phyloP scores from a whole-genome alignment of 2,329 filamentous ascomycete species.

The Neonectria neomacrospora region DNA sequence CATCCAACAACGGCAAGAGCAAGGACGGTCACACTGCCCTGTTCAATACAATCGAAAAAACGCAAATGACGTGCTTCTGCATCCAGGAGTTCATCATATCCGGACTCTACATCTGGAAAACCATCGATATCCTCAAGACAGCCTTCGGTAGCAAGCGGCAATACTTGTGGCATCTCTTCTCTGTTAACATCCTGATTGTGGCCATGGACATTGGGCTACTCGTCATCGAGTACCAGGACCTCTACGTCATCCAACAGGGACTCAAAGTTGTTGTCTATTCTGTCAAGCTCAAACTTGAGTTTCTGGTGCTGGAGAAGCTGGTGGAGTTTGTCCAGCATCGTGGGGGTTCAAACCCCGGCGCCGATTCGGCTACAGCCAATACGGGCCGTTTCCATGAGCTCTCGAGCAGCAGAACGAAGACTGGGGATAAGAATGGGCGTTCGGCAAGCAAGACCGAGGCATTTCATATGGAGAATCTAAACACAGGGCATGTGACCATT shows the following conservation, averaged over 20 bases:
- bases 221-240: constrained; percentile 23
- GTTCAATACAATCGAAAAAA: constrained; percentile 46
- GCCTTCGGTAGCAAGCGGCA: constrained; percentile 1
- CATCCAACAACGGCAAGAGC: constrained; percentile 47
- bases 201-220: constrained; percentile 33
- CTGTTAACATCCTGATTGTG: constrained; percentile 31
- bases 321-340: constrained; percentile 48
- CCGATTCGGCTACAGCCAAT: too few relatives aligned
- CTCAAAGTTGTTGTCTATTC: constrained; percentile 30
- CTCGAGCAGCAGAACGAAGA: too few relatives aligned
- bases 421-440: too few relatives aligned
- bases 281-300: constrained; percentile 51
- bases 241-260: constrained; percentile 22
- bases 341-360: neutral
- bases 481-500: too few relatives aligned
- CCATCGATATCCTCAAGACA: constrained; percentile 22
- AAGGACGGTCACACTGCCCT: constrained; percentile 17
- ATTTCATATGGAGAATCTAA: too few relatives aligned
- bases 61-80: constrained; percentile 4
- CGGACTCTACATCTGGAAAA: constrained; percentile 3
- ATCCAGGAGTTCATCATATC: neutral
- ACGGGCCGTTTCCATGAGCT: too few relatives aligned
- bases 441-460: too few relatives aligned
- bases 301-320: constrained; percentile 50
- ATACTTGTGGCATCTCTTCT: constrained; percentile 29